Evolutionary conservation across 495 filamentous ascomycete genomes (phyloP).

Genomic region (Penicillium ucsense): DNA sequence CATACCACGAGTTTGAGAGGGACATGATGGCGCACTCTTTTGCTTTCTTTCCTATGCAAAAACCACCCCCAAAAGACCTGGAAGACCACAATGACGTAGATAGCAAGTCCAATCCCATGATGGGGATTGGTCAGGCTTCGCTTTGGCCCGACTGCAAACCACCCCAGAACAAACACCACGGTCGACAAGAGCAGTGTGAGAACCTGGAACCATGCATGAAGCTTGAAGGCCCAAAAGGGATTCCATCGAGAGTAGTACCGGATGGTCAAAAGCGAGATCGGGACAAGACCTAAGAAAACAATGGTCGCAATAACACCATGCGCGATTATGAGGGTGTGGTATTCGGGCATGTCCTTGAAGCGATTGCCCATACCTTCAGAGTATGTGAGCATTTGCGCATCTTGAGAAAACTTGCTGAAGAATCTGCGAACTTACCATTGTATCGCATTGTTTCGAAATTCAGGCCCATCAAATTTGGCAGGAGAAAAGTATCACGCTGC

Average conservation of each 20-base stretch:
- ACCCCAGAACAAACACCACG: constrained; percentile 21
- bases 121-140: constrained; percentile 87
- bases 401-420: too few species aligned
- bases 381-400: too few species aligned
- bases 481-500: constrained; percentile 71
- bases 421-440: constrained; percentile 58
- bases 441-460: constrained; percentile 94
- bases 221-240: constrained; percentile 56
- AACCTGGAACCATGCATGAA: constrained; percentile 84
- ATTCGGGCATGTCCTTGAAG: constrained; percentile 64
- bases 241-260: constrained; percentile 60
- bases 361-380: constrained; percentile 79
- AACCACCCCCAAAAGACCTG: constrained; percentile 72
- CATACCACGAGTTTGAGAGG: constrained; percentile 65
- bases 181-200: constrained; percentile 41
- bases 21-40: constrained; percentile 43
- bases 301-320: constrained; percentile 83
- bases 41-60: constrained; percentile 52
- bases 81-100: constrained; percentile 75
- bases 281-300: constrained; percentile 78
- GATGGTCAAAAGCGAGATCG: constrained; percentile 63
- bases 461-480: constrained; percentile 76
- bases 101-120: constrained; percentile 83
- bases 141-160: constrained; percentile 29
- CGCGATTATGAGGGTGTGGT: constrained; percentile 67